Conservation (phyloP, 1,284 basidiomycete species). For the Sporisorium exsertum region DNA sequence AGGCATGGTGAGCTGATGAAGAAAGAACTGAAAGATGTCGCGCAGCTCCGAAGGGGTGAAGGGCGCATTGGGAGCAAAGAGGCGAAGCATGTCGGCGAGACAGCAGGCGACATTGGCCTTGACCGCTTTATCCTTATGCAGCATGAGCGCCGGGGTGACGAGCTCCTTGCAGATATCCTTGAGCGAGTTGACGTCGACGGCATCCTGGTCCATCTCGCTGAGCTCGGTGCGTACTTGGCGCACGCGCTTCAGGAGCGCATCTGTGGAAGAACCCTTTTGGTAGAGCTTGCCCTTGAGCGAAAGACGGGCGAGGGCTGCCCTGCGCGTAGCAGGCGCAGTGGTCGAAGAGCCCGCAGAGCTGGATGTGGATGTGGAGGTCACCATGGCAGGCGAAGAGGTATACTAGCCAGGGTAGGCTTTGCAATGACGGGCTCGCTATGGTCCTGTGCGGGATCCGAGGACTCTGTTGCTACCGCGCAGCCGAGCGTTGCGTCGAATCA, state of each 20-base stretch:
- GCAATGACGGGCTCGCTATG: not conserved
- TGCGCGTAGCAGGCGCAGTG: constrained; percentile 21
- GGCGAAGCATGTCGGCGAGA: constrained; percentile 88
- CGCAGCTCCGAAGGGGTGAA: constrained; percentile 85
- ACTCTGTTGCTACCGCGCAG: too few relatives aligned
- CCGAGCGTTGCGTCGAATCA: too few relatives aligned
- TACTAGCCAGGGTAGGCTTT: not conserved
- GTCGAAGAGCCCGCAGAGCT: constrained; percentile 28
- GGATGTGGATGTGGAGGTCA: constrained; percentile 28
- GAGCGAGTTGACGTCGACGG: constrained; percentile 81
- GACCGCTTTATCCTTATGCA: constrained; percentile 93
- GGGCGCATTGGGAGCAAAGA: constrained; percentile 97
- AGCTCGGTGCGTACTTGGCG: constrained; percentile 74
- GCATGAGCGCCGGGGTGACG: constrained; percentile 80
- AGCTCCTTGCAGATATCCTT: constrained; percentile 81
- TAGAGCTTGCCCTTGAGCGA: constrained; percentile 55
- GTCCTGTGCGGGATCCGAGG: not conserved
- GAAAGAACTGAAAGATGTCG: constrained; percentile 74
- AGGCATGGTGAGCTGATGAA: constrained; percentile 59
- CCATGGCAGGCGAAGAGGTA: constrained; percentile 15
- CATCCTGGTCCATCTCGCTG: constrained; percentile 86
- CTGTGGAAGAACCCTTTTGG: constrained; percentile 53
- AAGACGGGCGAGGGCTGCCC: constrained; percentile 42
- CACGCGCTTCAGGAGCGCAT: constrained; percentile 57
- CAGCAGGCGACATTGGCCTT: constrained; percentile 94